phyloP scores from a whole-genome alignment of 2,329 filamentous ascomycete genomes.

The Claviceps spartinae region DNA sequence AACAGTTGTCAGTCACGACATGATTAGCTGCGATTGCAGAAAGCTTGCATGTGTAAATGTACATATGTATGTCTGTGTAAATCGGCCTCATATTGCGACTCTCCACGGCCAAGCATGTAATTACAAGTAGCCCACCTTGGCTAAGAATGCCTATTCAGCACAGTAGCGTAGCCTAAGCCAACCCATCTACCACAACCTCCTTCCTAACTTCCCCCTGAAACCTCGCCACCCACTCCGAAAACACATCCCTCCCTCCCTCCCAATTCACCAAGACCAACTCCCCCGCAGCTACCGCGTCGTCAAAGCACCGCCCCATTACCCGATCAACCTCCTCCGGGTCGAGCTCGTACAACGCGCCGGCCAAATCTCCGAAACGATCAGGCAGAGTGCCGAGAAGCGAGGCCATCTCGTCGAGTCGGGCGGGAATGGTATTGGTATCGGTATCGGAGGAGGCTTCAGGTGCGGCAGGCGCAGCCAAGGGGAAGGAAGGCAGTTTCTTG shows the following conservation, averaged over 20 bases:
- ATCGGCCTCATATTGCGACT: too few relatives aligned
- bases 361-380: conserved; percentile 56
- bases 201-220: conserved; percentile 41
- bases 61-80: too few relatives aligned
- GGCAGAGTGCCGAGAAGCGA: conserved; percentile 45
- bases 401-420: conserved; percentile 43
- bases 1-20: too few relatives aligned
- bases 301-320: conserved; percentile 45
- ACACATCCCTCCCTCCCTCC: conserved; percentile 57
- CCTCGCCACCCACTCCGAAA: conserved; percentile 59
- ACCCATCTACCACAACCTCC: conserved; percentile 4
- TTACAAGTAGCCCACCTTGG: background rate
- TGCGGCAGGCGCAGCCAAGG: conserved; percentile 7
- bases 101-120: too few relatives aligned
- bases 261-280: conserved; percentile 46
- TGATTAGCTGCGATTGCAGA: too few relatives aligned
- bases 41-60: too few relatives aligned
- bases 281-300: conserved; percentile 42
- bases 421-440: conserved; percentile 15
- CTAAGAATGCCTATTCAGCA: background rate
- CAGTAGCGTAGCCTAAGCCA: background rate
- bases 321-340: conserved; percentile 44
- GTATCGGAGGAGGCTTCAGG: background rate
- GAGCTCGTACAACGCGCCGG: conserved; percentile 58
- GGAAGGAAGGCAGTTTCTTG: conserved; percentile 39